Base-by-base conservation (phyloP, 169 alveolate genomes). In the Babesia gibsoni region DNA sequence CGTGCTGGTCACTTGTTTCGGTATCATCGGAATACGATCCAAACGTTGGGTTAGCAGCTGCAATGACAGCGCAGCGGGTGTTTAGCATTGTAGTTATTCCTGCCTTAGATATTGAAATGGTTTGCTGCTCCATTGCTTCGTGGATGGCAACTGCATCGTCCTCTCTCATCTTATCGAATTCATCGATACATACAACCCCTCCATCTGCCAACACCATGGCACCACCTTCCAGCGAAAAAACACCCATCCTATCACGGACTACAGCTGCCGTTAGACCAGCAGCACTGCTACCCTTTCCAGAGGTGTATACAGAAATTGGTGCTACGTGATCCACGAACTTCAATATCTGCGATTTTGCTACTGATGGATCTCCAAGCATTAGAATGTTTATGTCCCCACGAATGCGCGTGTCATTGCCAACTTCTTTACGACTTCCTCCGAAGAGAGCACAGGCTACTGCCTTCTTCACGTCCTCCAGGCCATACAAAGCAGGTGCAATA, bases 121-220 rank as follows among this genome's bases (percentile, higher is more conserved):
- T 98, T 84, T 86, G 98, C 88, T 98, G 99, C 83, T 98, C 99
- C 99, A 98, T 98, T 20, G 99, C 99, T 83, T 98, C 99, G 79
- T 98, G 99, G 68, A 98, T 98, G 65, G 99, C 99, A 4, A 97
- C 99, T 61, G 99, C 95, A 77, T 98, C 99, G 73, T 97, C 96
- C 36, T 98, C 94, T 66, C 99, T 89, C 99, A 97, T 98, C 89
- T 98, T 98, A 86, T 98, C 99, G 84, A 98, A 98, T 90, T 98
- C 99, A 84, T 98, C 99, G 32, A 98, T 97, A 78, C 99, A 98
- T 4, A 97, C 99, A 30, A 98, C 99, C 18, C 96, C 99, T 23
- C 98, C 98, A 84, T 95, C 99, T 3, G 99, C 99, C 42, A 97
- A 89, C 35, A 98, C 99, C 99, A 98, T 96, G 22, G 99, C 99